Evolutionary conservation across 2,329 filamentous ascomycete genomes (phyloP).

Genomic region (Aspergillus pseudoglaucus): DNA sequence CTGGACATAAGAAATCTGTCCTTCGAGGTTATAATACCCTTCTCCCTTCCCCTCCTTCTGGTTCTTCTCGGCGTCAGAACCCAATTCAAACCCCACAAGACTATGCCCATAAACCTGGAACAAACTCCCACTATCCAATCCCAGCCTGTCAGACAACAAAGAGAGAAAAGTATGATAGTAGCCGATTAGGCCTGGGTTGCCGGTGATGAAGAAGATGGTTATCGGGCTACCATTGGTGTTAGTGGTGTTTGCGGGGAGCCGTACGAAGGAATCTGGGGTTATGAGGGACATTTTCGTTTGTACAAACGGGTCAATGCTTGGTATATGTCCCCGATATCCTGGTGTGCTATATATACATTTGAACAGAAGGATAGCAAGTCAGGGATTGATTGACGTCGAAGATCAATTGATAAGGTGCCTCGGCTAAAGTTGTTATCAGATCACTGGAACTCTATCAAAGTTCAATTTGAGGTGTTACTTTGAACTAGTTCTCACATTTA

Average conservation of each 20-base stretch:
- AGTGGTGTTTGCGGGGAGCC: conserved; percentile 13
- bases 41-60: conserved; percentile 1
- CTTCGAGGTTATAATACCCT: conserved; percentile 35
- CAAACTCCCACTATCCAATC: neutral
- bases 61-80: no score
- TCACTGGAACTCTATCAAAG: no score
- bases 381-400: no score
- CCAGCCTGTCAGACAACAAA: conserved; percentile 22
- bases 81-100: conserved; percentile 31
- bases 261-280: conserved; percentile 25
- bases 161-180: conserved; percentile 44
- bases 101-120: conserved; percentile 30
- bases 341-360: no score
- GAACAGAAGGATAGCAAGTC: no score
- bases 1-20: conserved; percentile 47
- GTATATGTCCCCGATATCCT: no score
- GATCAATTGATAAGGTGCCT: no score
- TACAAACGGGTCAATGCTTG: no score
- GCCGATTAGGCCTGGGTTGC: conserved; percentile 45
- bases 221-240: conserved; percentile 8
- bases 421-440: no score
- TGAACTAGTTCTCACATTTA: no score
- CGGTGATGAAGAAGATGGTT: conserved; percentile 43
- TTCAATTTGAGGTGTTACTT: no score
- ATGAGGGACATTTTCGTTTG: conserved; percentile 15